These are phyloP conservation scores for Penicillium sp. DNA, from an alignment of 2,329 filamentous ascomycete species.

Conservation along the genomic window DNA sequence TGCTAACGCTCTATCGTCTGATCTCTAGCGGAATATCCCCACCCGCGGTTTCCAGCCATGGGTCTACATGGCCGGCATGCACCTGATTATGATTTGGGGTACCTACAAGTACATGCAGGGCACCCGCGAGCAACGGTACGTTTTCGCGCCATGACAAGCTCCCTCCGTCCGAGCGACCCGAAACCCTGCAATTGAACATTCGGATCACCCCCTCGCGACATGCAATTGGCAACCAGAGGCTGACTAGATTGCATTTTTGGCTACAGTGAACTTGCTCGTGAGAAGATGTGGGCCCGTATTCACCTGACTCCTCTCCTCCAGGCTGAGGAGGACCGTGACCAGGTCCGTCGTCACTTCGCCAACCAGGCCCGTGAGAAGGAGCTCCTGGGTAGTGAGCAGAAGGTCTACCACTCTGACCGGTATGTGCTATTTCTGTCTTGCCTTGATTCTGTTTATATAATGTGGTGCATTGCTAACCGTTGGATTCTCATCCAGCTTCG, in stretches of 20 bases:
- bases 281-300: slow-evolving; percentile 98
- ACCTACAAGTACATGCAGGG: slow-evolving; percentile 86
- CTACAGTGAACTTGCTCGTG: slow-evolving; percentile 82
- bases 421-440: slow-evolving; percentile 52
- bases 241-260: slow-evolving; percentile 12
- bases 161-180: slow-evolving; percentile 17
- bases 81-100: slow-evolving; percentile 81
- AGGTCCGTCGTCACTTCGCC: slow-evolving; percentile 82
- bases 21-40: slow-evolving; percentile 80
- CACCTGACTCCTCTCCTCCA: slow-evolving; percentile 91
- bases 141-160: slow-evolving; percentile 19
- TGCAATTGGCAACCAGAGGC: not conserved
- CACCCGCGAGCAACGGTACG: slow-evolving; percentile 89
- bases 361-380: slow-evolving; percentile 90
- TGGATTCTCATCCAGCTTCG: slow-evolving; percentile 60
- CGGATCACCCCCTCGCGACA: not conserved
- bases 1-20: slow-evolving; percentile 10
- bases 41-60: slow-evolving; percentile 86
- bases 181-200: slow-evolving; percentile 13
- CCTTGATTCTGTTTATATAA: not conserved
- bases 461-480: slow-evolving; percentile 10
- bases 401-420: slow-evolving; percentile 88
- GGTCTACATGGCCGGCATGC: slow-evolving; percentile 76
- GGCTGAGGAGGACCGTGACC: slow-evolving; percentile 95
- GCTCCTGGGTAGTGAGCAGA: slow-evolving; percentile 79